Base-by-base conservation (phyloP, 2,329 filamentous ascomycete genomes). In the Mycosphaerella arachidis region DNA sequence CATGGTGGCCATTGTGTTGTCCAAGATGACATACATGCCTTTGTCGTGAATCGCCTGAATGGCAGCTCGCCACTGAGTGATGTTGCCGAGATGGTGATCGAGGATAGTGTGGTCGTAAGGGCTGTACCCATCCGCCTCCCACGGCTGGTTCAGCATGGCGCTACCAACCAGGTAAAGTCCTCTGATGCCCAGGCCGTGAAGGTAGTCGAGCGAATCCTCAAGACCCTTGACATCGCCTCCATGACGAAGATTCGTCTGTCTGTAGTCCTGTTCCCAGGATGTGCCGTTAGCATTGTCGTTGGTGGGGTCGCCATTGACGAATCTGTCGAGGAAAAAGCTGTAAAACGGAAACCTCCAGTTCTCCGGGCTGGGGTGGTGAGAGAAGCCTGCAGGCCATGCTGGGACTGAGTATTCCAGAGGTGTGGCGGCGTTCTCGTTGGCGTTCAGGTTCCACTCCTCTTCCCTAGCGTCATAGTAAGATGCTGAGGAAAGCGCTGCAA, bases 261-360 rank as follows among this genome's bases (percentile, higher is more conserved):
- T 79, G 58, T 80, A 71, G 68, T 87, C 85, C 69, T 85, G 82
- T 66, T 87, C 85, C 71, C 82, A 87, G 3, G 77, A 63, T 0
- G 84, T 86, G 9, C 78, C 81, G 69, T 87, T 87, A 48, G 80
- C 79, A 66, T 87, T 81, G 69, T 88, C 85, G 68, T 88, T 88
- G 2, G 76, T 77, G 7, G 85, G 85, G 66, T 88, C 82, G 20
- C 85, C 85, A 66, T 88, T 87, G 46, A 86, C 84, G 66, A 83
- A 88, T 60, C 84, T 77, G 70, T 88, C 85, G 10, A 86, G 72
- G 68, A 86, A 86, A 50, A 88, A 74, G 8, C 84, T 86, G 70
- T 88, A 88, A 68, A 87, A 83, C 0, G 86, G 86, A 62, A 88
- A 81, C 29, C 86, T 79, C 86, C 86, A 88, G 65, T 84, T 87